Evolutionary conservation across 306 rosid genomes (phyloP).

Genomic region (Quercus rubra): DNA sequence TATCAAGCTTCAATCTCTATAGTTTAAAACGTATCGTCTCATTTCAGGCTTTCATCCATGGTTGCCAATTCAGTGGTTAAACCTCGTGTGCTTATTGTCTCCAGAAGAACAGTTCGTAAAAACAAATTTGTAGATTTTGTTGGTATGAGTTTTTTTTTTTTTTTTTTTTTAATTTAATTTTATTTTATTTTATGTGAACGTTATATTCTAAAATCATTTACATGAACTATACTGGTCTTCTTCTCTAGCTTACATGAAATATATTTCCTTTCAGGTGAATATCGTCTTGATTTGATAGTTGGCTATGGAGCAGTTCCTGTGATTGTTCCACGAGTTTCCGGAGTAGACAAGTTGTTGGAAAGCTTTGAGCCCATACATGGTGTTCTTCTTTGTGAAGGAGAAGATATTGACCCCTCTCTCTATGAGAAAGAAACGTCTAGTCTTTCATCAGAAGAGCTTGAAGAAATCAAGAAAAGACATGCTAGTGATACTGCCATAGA

Average conservation of each 20-base stretch:
- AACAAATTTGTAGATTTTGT: slow-evolving; percentile 96
- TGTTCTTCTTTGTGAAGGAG: slow-evolving; percentile 94
- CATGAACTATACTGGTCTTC: too few relatives aligned
- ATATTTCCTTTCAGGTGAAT: slow-evolving; percentile 50
- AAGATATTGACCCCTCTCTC: slow-evolving; percentile 85
- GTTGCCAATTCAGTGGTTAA: slow-evolving; percentile 68
- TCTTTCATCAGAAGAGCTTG: slow-evolving; percentile 60
- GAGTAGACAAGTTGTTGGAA: slow-evolving; percentile 66
- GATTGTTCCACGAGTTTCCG: slow-evolving; percentile 79
- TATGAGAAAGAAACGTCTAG: slow-evolving; percentile 41
- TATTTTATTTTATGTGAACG: neutral
- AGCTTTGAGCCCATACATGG: slow-evolving; percentile 98
- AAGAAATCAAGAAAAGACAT: slow-evolving; percentile 66
- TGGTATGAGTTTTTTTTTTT: slow-evolving; percentile 27
- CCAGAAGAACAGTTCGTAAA: slow-evolving; percentile 83
- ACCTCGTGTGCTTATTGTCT: slow-evolving; percentile 92
- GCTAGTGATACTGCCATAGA: slow-evolving; percentile 80
- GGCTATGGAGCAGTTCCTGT: slow-evolving; percentile 81
- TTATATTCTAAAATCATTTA: neutral
- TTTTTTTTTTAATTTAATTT: too few relatives aligned
- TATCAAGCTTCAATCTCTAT: too few relatives aligned
- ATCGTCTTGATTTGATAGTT: slow-evolving; percentile 87
- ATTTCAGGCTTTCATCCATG: slow-evolving; percentile 21
- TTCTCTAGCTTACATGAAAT: too few relatives aligned
- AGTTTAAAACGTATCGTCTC: too few relatives aligned